These are phyloP conservation scores for Pigoraptor vietnamica DNA, from an alignment of 78 protist species.

Conservation along the genomic window DNA sequence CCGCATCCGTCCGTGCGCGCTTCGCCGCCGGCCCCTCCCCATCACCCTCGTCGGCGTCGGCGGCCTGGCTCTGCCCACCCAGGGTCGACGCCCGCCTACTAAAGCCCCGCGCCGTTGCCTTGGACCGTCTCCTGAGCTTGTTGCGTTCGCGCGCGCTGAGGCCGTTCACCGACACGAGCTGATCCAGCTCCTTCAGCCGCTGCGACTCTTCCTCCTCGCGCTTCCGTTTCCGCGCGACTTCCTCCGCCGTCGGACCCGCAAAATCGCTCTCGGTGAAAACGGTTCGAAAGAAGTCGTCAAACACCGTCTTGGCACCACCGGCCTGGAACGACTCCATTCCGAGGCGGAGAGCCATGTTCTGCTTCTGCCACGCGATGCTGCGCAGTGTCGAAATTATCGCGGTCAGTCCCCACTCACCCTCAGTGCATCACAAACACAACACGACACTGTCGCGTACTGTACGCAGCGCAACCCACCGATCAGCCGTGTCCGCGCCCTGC, in stretches of 20 bases:
- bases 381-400: too few species aligned
- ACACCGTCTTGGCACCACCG: background rate
- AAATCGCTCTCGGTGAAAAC: background rate
- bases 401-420: too few species aligned
- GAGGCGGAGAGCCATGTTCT: background rate
- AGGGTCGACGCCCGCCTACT: background rate
- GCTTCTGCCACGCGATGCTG: background rate
- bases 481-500: background rate
- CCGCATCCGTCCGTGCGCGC: background rate
- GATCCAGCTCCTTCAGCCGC: background rate
- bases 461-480: background rate
- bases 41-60: background rate
- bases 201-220: background rate
- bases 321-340: background rate
- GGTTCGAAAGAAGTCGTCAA: background rate
- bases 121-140: background rate
- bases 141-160: conserved; percentile 18
- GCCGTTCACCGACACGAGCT: background rate
- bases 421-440: too few species aligned
- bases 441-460: too few species aligned
- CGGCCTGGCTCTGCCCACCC: background rate
- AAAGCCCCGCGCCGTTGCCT: background rate
- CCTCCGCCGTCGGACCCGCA: background rate
- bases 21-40: background rate
- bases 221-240: background rate